Evolutionary conservation across 768 basidiomycete genomes (phyloP).

Genomic region (Pleurotus pulmonarius): DNA sequence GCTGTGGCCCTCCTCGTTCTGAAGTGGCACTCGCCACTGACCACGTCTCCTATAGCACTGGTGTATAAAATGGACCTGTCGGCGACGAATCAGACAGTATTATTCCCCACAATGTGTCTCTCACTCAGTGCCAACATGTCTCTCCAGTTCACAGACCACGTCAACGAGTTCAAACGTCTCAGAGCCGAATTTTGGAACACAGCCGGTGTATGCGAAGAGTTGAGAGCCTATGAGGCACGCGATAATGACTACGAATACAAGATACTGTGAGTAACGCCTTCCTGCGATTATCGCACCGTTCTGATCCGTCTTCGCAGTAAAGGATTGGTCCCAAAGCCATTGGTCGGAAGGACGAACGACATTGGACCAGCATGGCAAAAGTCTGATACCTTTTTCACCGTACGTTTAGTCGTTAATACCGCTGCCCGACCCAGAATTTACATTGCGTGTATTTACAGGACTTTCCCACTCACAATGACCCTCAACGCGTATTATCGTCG

Average conservation of each 20-base stretch:
- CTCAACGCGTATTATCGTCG: not conserved
- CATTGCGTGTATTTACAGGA: not conserved
- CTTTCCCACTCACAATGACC: not conserved
- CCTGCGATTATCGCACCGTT: not conserved
- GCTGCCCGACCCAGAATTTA: not conserved
- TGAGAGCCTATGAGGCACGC: not conserved
- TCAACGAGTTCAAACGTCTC: not conserved
- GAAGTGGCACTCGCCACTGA: too few species aligned
- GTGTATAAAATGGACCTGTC: too few species aligned
- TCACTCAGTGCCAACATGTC: too few species aligned
- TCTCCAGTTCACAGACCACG: too few species aligned
- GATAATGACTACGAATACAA: not conserved
- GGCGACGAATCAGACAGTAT: too few species aligned
- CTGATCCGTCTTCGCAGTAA: not conserved
- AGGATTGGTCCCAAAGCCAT: not conserved
- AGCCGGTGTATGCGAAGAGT: not conserved
- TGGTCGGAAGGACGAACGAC: not conserved
- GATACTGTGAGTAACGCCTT: not conserved
- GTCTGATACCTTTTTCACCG: slow-evolving; percentile 6
- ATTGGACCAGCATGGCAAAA: not conserved
- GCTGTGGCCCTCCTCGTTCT: too few species aligned
- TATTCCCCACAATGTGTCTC: too few species aligned
- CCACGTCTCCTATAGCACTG: too few species aligned
- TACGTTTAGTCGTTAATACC: not conserved
- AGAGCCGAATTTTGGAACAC: not conserved